These are phyloP conservation scores for Entoloma clypeatum DNA, from an alignment of 1,284 basidiomycete genomes.

Conservation along the genomic window DNA sequence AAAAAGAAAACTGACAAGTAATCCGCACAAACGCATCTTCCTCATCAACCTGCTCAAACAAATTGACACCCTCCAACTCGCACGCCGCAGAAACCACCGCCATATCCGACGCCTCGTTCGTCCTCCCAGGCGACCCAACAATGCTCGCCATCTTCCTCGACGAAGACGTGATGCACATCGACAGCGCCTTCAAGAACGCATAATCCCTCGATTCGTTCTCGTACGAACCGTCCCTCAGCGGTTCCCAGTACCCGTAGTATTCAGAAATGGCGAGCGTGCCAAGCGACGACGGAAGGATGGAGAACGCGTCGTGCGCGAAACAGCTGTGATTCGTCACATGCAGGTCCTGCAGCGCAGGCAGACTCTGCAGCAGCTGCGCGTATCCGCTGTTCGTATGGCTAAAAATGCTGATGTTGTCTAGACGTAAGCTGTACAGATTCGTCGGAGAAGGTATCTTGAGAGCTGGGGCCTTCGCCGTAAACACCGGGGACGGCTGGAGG, in stretches of 20 bases:
- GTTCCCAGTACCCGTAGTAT: conserved; percentile 25
- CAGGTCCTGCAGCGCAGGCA: conserved; percentile 20
- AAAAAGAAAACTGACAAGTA: conserved; percentile 12
- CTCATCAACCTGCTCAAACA: not conserved
- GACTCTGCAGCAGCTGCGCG: conserved; percentile 20
- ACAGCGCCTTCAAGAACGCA: conserved; percentile 18
- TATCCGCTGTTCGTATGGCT: conserved; percentile 21
- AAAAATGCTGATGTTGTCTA: conserved; percentile 27
- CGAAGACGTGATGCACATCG: conserved; percentile 14
- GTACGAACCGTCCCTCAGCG: conserved; percentile 6
- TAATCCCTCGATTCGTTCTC: conserved; percentile 15
- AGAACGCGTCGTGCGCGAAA: conserved; percentile 21
- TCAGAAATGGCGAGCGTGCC: conserved; percentile 18
- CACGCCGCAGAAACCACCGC: conserved; percentile 4
- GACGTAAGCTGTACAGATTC: conserved; percentile 19
- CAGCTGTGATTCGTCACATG: conserved; percentile 25
- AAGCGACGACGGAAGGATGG: conserved; percentile 19
- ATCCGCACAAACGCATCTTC: conserved; percentile 11
- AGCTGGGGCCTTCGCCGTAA: conserved; percentile 9
- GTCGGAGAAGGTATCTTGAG: conserved; percentile 8
- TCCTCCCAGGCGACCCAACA: conserved; percentile 9
- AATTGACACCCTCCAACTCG: conserved; percentile 2
- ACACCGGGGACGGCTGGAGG: conserved; percentile 21
- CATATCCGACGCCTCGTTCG: conserved; percentile 2
- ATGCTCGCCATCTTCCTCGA: conserved; percentile 10